phyloP scores from a whole-genome alignment of 345 rosid species.

The Lepidium sativum region DNA sequence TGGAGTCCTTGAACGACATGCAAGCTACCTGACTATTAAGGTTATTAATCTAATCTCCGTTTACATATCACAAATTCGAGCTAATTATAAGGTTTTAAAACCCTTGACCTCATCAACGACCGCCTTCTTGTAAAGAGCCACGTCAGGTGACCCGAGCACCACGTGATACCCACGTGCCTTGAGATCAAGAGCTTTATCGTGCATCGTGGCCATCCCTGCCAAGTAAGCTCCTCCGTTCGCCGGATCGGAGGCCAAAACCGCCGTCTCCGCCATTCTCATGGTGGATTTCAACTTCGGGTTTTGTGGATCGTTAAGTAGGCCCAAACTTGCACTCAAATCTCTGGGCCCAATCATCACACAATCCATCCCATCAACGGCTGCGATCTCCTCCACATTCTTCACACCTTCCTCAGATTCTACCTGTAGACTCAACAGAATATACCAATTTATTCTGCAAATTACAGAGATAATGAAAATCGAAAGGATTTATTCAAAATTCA shows the following conservation, averaged over 20 bases:
- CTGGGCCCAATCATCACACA: conserved; percentile 83
- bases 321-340: conserved; percentile 83
- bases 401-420: conserved; percentile 61
- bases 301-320: conserved; percentile 68
- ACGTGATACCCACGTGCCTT: conserved; percentile 58
- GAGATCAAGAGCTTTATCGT: conserved; percentile 43
- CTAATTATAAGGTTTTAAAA: conserved; percentile 26
- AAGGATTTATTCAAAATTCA: not conserved
- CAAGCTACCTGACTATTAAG: not conserved
- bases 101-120: conserved; percentile 58
- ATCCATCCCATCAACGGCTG: conserved; percentile 71
- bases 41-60: not conserved
- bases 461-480: not conserved
- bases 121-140: conserved; percentile 46
- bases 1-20: not conserved
- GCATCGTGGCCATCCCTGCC: conserved; percentile 58
- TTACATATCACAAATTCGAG: not conserved
- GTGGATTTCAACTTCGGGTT: conserved; percentile 47
- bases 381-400: conserved; percentile 48
- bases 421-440: not conserved
- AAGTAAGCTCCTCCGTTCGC: conserved; percentile 45
- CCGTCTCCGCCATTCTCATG: conserved; percentile 52
- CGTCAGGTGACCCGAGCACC: conserved; percentile 56
- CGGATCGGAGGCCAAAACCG: conserved; percentile 34
- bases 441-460: not conserved